Evolutionary conservation across 352 stramenopile genomes (phyloP).

Genomic region (Detonula confervacea): DNA sequence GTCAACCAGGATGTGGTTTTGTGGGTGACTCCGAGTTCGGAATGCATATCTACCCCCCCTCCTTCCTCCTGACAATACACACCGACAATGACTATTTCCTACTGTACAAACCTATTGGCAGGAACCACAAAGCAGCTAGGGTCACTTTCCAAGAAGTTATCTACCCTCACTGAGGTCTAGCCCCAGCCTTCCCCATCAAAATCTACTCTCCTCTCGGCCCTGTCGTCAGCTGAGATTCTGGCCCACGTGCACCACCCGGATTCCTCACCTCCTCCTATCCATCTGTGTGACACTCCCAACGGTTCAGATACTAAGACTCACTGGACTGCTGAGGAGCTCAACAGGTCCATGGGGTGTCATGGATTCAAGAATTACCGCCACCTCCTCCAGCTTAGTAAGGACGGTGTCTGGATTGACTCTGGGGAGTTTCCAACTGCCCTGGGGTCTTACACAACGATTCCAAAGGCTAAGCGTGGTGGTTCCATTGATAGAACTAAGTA

Average conservation of each 20-base stretch:
- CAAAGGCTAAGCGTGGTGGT: not conserved
- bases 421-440: constrained; percentile 10
- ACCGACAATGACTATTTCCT: constrained; percentile 8
- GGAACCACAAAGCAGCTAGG: too few relatives aligned
- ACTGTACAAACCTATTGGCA: not conserved
- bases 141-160: too few relatives aligned
- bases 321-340: constrained; percentile 15
- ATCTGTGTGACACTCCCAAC: constrained; percentile 30
- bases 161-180: too few relatives aligned
- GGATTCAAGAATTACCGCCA: constrained; percentile 15
- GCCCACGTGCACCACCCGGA: not conserved
- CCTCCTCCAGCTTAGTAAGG: not conserved
- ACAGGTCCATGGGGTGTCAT: constrained; percentile 16
- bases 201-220: not conserved
- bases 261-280: constrained; percentile 4
- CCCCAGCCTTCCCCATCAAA: not conserved
- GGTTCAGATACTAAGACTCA: constrained; percentile 7
- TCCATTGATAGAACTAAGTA: not conserved
- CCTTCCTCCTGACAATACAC: constrained; percentile 22
- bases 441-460: constrained; percentile 21
- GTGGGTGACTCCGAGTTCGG: not conserved
- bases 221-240: not conserved
- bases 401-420: not conserved
- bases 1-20: constrained; percentile 23
- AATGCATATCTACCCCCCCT: constrained; percentile 28